A percentile compares a stretch with the other conserved stretches of the same genome.
These are phyloP conservation scores for Filobasidium floriforme DNA, from an alignment of 768 basidiomycete species.

Conservation along the genomic window DNA sequence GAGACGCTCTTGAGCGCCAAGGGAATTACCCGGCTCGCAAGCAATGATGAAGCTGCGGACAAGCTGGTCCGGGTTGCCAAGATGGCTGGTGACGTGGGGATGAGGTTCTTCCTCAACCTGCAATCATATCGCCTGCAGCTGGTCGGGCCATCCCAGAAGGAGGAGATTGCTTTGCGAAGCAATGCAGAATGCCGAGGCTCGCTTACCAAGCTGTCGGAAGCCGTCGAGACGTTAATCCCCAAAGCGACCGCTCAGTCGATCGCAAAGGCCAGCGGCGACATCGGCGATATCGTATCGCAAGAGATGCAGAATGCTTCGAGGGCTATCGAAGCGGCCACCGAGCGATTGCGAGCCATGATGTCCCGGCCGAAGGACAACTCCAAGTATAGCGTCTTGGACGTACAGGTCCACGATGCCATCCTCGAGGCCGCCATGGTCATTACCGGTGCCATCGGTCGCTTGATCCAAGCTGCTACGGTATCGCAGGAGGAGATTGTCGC, in stretches of 20 bases:
- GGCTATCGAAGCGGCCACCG: conserved; percentile 88
- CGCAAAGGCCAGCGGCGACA: conserved; percentile 76
- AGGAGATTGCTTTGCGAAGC: conserved; percentile 80
- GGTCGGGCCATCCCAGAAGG: conserved; percentile 60
- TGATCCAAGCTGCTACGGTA: conserved; percentile 93
- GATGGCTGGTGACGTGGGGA: conserved; percentile 73
- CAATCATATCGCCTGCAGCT: conserved; percentile 91
- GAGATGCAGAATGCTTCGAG: conserved; percentile 90
- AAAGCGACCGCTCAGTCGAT: conserved; percentile 62
- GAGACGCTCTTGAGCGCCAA: conserved; percentile 91
- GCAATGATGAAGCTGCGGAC: conserved; percentile 85
- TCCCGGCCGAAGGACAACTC: conserved; percentile 75
- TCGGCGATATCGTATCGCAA: conserved; percentile 90
- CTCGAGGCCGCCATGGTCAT: conserved; percentile 87
- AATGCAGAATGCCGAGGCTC: conserved; percentile 77
- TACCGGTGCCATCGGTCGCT: conserved; percentile 84
- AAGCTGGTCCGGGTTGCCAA: conserved; percentile 79
- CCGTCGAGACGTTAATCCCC: conserved; percentile 76
- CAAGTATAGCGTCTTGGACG: conserved; percentile 81
- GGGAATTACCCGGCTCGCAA: conserved; percentile 85
- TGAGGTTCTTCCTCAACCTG: conserved; percentile 88
- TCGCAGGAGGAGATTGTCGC: conserved; percentile 97
- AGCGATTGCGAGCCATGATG: conserved; percentile 83
- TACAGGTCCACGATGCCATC: conserved; percentile 97
- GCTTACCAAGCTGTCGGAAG: conserved; percentile 74